phyloP scores from a whole-genome alignment of 495 filamentous ascomycete genomes.

The Penicillium taxi region DNA sequence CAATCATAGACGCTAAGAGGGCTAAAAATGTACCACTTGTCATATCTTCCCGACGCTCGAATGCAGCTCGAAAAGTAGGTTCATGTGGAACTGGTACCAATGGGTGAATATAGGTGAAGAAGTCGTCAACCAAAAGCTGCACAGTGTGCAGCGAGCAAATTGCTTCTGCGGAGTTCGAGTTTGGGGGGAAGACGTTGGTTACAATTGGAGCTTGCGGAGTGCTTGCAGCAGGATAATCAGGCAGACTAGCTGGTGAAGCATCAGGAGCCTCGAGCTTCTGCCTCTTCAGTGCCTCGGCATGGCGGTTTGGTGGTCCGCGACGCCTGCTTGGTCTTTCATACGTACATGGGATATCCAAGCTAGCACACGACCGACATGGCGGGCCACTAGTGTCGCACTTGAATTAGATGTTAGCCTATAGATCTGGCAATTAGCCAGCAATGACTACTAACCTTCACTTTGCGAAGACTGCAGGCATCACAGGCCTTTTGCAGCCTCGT shows the following conservation, averaged over 20 bases:
- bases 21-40: slow-evolving; percentile 63
- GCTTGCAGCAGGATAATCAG: slow-evolving; percentile 15
- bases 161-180: slow-evolving; percentile 57
- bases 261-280: slow-evolving; percentile 43
- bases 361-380: slow-evolving; percentile 71
- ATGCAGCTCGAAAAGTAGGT: slow-evolving; percentile 68
- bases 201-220: slow-evolving; percentile 15
- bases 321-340: slow-evolving; percentile 70
- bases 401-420: slow-evolving; percentile 6
- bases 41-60: slow-evolving; percentile 61
- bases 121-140: slow-evolving; percentile 69
- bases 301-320: slow-evolving; percentile 76
- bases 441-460: slow-evolving; percentile 60
- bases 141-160: slow-evolving; percentile 66
- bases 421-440: not conserved
- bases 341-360: slow-evolving; percentile 76
- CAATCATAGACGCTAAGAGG: slow-evolving; percentile 75
- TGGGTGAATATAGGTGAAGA: slow-evolving; percentile 84
- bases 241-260: slow-evolving; percentile 20
- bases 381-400: slow-evolving; percentile 76
- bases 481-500: slow-evolving; percentile 67
- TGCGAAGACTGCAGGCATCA: slow-evolving; percentile 76
- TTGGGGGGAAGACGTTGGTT: slow-evolving; percentile 16
- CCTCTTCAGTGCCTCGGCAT: slow-evolving; percentile 74
- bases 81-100: slow-evolving; percentile 82